Conservation (phyloP, 495 filamentous ascomycete genomes). For the Podospora tetraspora region DNA sequence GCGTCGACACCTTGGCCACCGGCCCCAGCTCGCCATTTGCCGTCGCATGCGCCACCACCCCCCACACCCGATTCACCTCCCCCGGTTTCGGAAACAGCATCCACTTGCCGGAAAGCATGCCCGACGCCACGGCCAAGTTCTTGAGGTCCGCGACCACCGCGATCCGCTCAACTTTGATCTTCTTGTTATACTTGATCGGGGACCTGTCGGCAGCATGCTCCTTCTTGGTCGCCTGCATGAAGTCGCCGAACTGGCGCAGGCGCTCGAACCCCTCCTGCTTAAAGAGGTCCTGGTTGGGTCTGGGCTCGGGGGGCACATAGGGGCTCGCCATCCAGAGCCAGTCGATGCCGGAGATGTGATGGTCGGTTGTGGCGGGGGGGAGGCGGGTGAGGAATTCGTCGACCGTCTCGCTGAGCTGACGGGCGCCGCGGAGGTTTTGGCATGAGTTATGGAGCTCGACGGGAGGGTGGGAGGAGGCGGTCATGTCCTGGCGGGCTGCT, state of each 20-base stretch:
- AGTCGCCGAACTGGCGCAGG: slow-evolving; percentile 31
- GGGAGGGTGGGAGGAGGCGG: neutral
- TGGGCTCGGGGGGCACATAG: slow-evolving; percentile 23
- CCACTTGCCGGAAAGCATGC: slow-evolving; percentile 49
- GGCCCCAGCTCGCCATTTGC: slow-evolving; percentile 60
- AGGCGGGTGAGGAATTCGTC: slow-evolving; percentile 59
- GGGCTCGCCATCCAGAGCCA: slow-evolving; percentile 70
- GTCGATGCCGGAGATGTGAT: slow-evolving; percentile 30
- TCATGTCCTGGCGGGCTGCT: neutral
- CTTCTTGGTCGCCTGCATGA: slow-evolving; percentile 21
- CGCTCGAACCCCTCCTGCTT: slow-evolving; percentile 32
- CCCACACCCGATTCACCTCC: slow-evolving; percentile 61
- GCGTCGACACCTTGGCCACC: slow-evolving; percentile 63
- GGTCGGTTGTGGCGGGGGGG: slow-evolving; percentile 54
- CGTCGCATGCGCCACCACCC: slow-evolving; percentile 55
- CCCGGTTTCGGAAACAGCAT: slow-evolving; percentile 64
- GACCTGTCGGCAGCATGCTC: neutral
- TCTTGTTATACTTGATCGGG: slow-evolving; percentile 27
- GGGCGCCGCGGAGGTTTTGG: slow-evolving; percentile 35
- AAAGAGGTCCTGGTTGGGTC: slow-evolving; percentile 23
- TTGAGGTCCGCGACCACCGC: slow-evolving; percentile 50
- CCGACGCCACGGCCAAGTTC: slow-evolving; percentile 42
- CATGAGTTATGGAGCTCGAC: slow-evolving; percentile 40
- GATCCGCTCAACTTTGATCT: slow-evolving; percentile 46
- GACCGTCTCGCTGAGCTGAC: slow-evolving; percentile 55